phyloP scores from a whole-genome alignment of 2,329 filamentous ascomycete species.

The Arthrobotrys musiformis region DNA sequence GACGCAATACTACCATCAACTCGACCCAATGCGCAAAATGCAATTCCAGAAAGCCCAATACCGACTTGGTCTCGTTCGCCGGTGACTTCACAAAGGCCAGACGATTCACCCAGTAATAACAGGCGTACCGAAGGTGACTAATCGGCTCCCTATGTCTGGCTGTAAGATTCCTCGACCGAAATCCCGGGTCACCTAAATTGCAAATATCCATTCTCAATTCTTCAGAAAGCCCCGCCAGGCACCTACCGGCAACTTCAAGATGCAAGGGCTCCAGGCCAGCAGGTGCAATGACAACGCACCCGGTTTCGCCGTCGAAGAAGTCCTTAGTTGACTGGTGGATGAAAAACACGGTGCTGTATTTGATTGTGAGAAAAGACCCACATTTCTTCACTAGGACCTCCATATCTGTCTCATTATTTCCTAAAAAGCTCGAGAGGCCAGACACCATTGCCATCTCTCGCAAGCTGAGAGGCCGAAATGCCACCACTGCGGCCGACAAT shows the following conservation, averaged over 20 bases:
- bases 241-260: not conserved
- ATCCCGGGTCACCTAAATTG: not conserved
- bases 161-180: not conserved
- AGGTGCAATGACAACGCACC: not conserved
- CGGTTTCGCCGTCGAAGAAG: not conserved
- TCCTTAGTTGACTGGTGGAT: conserved; percentile 33
- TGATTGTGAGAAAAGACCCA: conserved; percentile 4
- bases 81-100: conserved; percentile 37
- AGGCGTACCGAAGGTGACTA: not conserved
- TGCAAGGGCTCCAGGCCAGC: not conserved
- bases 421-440: not conserved
- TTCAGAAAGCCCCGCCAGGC: not conserved
- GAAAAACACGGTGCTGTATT: conserved; percentile 1
- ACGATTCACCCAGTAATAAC: not conserved
- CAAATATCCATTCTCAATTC: conserved; percentile 4
- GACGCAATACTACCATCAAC: not conserved
- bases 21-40: conserved; percentile 10
- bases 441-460: conserved; percentile 2
- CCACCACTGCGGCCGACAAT: not conserved
- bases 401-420: not conserved
- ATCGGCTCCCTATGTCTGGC: not conserved
- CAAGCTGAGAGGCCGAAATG: conserved; percentile 1
- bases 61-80: conserved; percentile 56
- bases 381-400: conserved; percentile 8
- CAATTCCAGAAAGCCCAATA: not conserved